These are phyloP conservation scores for Nitzschia sp. DNA, from an alignment of 108 stramenopile species.

Conservation along the genomic window DNA sequence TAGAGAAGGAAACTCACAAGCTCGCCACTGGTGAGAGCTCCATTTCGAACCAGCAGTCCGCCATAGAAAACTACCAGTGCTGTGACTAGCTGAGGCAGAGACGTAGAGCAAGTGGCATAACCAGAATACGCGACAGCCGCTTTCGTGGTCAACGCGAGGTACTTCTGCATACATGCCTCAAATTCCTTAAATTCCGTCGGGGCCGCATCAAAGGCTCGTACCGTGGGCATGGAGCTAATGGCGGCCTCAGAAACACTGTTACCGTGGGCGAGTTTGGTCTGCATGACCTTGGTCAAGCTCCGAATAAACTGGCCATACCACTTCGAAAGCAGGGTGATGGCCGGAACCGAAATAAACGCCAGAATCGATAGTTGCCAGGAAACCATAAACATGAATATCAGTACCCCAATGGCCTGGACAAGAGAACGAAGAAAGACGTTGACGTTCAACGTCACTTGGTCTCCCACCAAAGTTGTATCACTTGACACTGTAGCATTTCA, in stretches of 20 bases:
- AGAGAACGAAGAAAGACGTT: slow-evolving; percentile 77
- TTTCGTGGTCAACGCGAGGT: slow-evolving; percentile 53
- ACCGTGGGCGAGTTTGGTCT: slow-evolving; percentile 83
- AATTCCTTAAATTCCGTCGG: slow-evolving; percentile 59
- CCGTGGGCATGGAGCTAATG: slow-evolving; percentile 76
- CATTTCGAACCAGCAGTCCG: slow-evolving; percentile 60
- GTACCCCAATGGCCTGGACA: slow-evolving; percentile 77
- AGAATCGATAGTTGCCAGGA: slow-evolving; percentile 76
- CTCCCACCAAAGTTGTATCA: slow-evolving; percentile 83
- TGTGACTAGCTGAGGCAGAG: slow-evolving; percentile 76
- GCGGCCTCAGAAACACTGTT: slow-evolving; percentile 77
- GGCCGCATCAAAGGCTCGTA: slow-evolving; percentile 81
- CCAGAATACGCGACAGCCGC: slow-evolving; percentile 63
- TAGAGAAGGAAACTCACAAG: slow-evolving; percentile 75
- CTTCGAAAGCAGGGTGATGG: slow-evolving; percentile 68
- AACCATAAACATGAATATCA: slow-evolving; percentile 81
- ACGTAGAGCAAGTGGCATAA: slow-evolving; percentile 62
- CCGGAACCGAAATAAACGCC: slow-evolving; percentile 83
- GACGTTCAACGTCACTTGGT: slow-evolving; percentile 85
- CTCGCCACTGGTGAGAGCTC: slow-evolving; percentile 55
- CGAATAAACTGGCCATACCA: slow-evolving; percentile 79
- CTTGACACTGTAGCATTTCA: slow-evolving; percentile 40
- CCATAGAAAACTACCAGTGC: slow-evolving; percentile 80
- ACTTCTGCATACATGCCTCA: slow-evolving; percentile 49
- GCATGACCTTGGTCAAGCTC: slow-evolving; percentile 73